These are phyloP conservation scores for Raffaelea arxii DNA, from an alignment of 2,329 filamentous ascomycete species.

Conservation along the genomic window DNA sequence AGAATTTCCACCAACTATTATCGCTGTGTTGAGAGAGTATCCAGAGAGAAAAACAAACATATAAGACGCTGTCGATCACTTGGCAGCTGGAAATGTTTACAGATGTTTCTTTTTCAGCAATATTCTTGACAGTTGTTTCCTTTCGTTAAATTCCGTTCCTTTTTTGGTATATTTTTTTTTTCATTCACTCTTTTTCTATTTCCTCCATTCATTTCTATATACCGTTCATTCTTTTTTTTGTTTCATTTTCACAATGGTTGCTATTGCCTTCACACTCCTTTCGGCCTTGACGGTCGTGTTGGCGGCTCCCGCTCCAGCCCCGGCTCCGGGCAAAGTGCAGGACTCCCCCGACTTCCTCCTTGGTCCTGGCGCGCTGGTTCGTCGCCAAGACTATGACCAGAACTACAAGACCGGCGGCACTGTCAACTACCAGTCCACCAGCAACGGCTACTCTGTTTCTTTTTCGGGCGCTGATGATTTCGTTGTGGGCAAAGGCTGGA, in stretches of 20 bases:
- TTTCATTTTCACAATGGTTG: too few species aligned
- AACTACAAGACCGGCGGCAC: constrained; percentile 29
- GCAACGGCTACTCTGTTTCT: constrained; percentile 28
- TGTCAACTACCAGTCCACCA: constrained; percentile 19
- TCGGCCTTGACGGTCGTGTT: constrained; percentile 5
- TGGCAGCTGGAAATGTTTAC: not conserved
- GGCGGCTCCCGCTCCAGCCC: constrained; percentile 10
- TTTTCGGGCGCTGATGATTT: constrained; percentile 40
- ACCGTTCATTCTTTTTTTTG: not conserved
- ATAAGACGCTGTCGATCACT: not conserved
- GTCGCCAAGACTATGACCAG: constrained; percentile 28
- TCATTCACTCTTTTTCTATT: too few species aligned
- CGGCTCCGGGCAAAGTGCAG: too few species aligned
- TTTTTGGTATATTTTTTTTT: not conserved
- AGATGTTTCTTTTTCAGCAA: too few species aligned
- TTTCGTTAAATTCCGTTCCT: not conserved
- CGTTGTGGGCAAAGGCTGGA: constrained; percentile 51
- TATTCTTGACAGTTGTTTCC: too few species aligned
- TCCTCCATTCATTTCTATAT: not conserved
- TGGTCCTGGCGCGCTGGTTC: constrained; percentile 15
- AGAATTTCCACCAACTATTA: not conserved
- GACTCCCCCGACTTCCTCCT: constrained; percentile 19
- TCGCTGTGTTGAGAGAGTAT: too few species aligned
- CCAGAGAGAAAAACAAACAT: too few species aligned
- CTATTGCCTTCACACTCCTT: too few species aligned